Conservation (phyloP, 139 green algal genomes). For the Limnomonas spitsbergensis region DNA sequence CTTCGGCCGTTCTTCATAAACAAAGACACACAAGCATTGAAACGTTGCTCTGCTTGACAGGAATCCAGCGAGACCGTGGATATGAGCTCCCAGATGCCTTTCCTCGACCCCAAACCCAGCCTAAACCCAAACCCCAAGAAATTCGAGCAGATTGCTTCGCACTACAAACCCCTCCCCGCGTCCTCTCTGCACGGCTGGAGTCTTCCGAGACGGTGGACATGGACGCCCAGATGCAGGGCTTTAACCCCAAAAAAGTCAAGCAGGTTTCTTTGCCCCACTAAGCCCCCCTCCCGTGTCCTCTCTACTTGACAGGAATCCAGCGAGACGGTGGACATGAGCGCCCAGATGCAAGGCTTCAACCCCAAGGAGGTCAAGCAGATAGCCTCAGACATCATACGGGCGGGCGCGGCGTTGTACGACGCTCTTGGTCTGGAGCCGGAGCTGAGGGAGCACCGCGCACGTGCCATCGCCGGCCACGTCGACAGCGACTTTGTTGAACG, state of each 20-base stretch:
- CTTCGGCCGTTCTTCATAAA: no score
- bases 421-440: conserved; percentile 58
- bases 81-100: no score
- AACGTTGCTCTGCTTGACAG: no score
- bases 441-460: conserved; percentile 49
- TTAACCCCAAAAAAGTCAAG: conserved; percentile 48
- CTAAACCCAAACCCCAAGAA: no score
- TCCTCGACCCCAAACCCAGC: no score
- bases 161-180: no score
- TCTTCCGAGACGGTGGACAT: conserved; percentile 43
- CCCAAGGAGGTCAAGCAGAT: conserved; percentile 40
- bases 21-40: no score
- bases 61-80: no score
- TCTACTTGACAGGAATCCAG: conserved; percentile 19
- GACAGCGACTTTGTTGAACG: conserved; percentile 66
- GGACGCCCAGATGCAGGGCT: conserved; percentile 28
- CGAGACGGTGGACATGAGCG: conserved; percentile 37
- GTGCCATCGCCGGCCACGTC: conserved; percentile 59
- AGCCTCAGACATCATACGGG: conserved; percentile 62
- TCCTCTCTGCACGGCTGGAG: no score
- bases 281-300: neutral
- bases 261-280: conserved; percentile 25
- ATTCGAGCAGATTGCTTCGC: no score
- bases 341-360: conserved; percentile 44
- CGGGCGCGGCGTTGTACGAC: conserved; percentile 66